A percentile compares a stretch with the other conserved stretches of the same genome.
Conservation (phyloP, 2,329 filamentous ascomycete species). For the Xylaria sp. region DNA sequence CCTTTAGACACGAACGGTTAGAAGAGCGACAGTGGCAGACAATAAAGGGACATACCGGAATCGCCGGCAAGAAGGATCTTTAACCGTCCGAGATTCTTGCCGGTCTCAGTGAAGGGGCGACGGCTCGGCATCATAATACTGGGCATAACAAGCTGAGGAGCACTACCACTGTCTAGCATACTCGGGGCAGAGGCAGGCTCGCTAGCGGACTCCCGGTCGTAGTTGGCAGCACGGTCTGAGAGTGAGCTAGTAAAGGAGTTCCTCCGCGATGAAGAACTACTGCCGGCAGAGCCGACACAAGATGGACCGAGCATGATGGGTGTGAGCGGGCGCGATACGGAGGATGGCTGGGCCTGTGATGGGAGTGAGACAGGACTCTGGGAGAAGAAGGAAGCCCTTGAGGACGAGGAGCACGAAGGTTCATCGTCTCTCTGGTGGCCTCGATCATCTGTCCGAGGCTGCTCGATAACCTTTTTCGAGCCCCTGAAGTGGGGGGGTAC, state of each 20-base stretch:
- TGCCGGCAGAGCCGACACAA: constrained; percentile 55
- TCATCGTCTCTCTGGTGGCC: constrained; percentile 36
- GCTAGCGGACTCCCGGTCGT: constrained; percentile 58
- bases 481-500: constrained; percentile 48
- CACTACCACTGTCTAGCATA: constrained; percentile 60
- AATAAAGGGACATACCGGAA: constrained; percentile 63
- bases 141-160: constrained; percentile 95
- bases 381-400: constrained; percentile 47
- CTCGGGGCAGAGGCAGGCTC: constrained; percentile 57
- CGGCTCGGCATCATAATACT: constrained; percentile 91
- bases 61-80: constrained; percentile 89
- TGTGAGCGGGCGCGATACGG: constrained; percentile 57
- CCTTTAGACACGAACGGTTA: constrained; percentile 58
- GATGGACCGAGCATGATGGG: constrained; percentile 57
- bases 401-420: constrained; percentile 45
- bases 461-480: constrained; percentile 44
- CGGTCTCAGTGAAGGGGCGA: constrained; percentile 87
- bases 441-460: constrained; percentile 41
- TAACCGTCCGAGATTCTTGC: constrained; percentile 83
- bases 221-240: constrained; percentile 57
- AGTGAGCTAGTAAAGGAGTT: constrained; percentile 62
- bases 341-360: constrained; percentile 47
- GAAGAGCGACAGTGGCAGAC: constrained; percentile 34
- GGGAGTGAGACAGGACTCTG: constrained; percentile 48
- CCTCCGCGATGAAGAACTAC: constrained; percentile 60